Base-by-base conservation (phyloP, 495 filamentous ascomycete genomes). In the Polyplosphaeria fusca region DNA sequence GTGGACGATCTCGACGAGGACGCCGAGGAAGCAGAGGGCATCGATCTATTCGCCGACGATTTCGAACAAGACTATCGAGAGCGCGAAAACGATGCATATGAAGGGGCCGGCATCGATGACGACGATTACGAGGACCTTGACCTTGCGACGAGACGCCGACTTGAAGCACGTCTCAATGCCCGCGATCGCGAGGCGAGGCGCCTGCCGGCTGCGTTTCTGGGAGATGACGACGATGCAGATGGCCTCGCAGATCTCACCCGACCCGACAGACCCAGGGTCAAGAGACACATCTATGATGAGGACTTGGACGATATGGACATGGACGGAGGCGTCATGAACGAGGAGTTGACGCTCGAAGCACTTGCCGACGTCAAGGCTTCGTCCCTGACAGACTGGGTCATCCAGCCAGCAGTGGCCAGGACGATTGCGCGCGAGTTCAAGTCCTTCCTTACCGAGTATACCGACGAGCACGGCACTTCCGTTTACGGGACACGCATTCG, bases 351-450 rank as follows among this genome's bases (percentile, higher is more conserved):
- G 0, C 80, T 97, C 13, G 92, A 97, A 74, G 89, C 89, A 14
- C 73, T 99, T 47, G 81, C 87, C 55, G 94, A 99, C 69, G 85
- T 97, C 54, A 99, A 99, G 70, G 92, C 94, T 18, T 80, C 89
- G 5, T 93, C 86, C 63, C 75, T 79, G 63, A 91, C 89, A 14
- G 94, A 99, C 59, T 99, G 94, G 94, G 84, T 99, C 28, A 82
- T 87, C 11, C 86, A 90, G 66, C 88, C 89, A 2, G 84, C 91
- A 25, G 94, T 97, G 4, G 86, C 95, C 67, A 86, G 89, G 64
- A 92, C 91, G 7, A 92, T 99, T 70, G 91, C 89, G 64, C 79
- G 90, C 61, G 92, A 97, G 70, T 99, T 99, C 82, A 95, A 93
- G 71, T 85, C 88, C 11, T 99, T 99, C 78, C 75, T 99, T 59